Evolutionary conservation across 805 yeast genomes (phyloP), one percentile per base, ranked within the genome.

Genomic region (Candida adriatica): DNA sequence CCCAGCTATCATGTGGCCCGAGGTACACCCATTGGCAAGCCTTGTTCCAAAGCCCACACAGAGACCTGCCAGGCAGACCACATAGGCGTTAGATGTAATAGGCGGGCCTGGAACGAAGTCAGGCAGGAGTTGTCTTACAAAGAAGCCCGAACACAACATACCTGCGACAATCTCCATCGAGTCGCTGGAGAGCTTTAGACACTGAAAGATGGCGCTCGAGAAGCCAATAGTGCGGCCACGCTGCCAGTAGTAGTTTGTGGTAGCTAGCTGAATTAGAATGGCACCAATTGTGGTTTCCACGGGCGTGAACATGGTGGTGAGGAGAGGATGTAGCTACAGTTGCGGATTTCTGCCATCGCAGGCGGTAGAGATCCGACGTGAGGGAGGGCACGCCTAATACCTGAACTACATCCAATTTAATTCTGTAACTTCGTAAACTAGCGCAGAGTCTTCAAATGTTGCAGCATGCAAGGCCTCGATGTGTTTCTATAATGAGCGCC

Each of bases 1-100:
- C 0, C 77, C 77, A 13, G 58, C 54, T 6, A 71, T 49, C 73
- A 71, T 66, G 41, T 71, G 76, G 3, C 77, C 77, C 0, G 75
- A 68, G 2, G 76, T 71, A 34, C 77, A 71, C 3, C 76, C 77
- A 18, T 59, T 51, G 0, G 71, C 75, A 19, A 56, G 45, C 20
- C 58, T 58, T 0, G 76, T 64, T 1, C 77, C 77, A 2, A 63
- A 14, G 0, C 77, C 77, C 3, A 62, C 69, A 2, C 69, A 41
- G 0, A 59, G 33, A 0, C 76, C 75, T 2, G 70, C 59, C 7
- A 38, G 9, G 18, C 31, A 15, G 13, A 33, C 26, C 13, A 34
- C 11, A 2, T 19, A 8, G n/a, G 30, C 15, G 13, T 38, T 24
- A 5, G 31, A 13, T 1, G 41, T 22, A 2, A 15, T 18, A 8